Conservation (phyloP, 495 filamentous ascomycete species). For the Ramalina intermedia region DNA sequence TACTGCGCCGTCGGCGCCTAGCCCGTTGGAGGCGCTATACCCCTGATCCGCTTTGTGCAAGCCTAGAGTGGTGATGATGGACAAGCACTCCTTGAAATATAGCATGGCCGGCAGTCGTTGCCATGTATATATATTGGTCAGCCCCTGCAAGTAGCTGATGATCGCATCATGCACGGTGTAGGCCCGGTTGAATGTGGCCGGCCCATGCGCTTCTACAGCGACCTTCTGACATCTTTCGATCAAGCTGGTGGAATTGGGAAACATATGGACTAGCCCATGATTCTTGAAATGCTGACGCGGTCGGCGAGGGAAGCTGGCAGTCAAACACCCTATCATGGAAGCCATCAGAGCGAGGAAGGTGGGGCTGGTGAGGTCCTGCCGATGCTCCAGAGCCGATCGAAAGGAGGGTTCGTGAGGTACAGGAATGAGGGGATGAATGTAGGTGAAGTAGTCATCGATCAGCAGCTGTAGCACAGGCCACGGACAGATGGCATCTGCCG, state of each 20-base stretch:
- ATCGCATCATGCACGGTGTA: conserved; percentile 67
- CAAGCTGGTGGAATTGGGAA: conserved; percentile 55
- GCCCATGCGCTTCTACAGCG: conserved; percentile 55
- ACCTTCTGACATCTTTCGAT: conserved; percentile 61
- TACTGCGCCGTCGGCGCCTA: neutral
- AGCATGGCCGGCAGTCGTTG: conserved; percentile 50
- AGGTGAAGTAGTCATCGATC: conserved; percentile 80
- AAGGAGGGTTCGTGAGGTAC: conserved; percentile 83
- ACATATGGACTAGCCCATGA: conserved; percentile 31
- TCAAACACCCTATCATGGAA: conserved; percentile 64
- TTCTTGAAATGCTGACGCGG: conserved; percentile 41
- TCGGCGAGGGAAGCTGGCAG: conserved; percentile 70
- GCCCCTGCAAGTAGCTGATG: conserved; percentile 68
- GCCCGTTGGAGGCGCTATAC: conserved; percentile 4
- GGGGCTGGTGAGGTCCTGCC: conserved; percentile 54
- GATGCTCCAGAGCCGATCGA: conserved; percentile 48
- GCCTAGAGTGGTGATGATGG: conserved; percentile 29
- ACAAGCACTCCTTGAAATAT: conserved; percentile 61
- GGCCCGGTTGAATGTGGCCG: conserved; percentile 49
- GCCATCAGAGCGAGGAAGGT: conserved; percentile 65
- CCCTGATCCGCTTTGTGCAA: conserved; percentile 6
- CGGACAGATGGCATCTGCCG: conserved; percentile 64
- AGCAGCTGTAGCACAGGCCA: conserved; percentile 48
- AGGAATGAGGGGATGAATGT: conserved; percentile 75
- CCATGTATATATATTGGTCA: conserved; percentile 56